phyloP scores from a whole-genome alignment of 305 asterid genomes.

The Solanum hybrid region DNA sequence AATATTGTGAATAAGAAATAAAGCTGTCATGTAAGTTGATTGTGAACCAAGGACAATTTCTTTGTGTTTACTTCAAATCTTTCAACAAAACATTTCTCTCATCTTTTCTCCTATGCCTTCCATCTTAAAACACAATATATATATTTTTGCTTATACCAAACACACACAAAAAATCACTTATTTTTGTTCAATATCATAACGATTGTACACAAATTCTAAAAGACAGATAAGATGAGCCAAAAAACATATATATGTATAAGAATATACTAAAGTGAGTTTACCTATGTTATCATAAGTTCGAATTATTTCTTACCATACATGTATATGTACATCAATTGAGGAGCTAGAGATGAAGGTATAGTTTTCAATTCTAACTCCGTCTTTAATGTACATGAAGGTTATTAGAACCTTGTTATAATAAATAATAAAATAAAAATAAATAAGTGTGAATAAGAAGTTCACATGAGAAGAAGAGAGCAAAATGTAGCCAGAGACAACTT shows the following conservation, averaged over 20 bases:
- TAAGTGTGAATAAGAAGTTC: neutral
- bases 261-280: neutral
- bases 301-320: neutral
- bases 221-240: neutral
- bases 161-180: no score
- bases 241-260: neutral
- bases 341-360: neutral
- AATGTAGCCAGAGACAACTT: neutral
- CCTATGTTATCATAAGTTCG: neutral
- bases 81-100: neutral
- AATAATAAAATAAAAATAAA: neutral
- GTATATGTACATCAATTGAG: neutral
- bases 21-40: neutral
- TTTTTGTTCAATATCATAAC: neutral
- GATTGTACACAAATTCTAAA: neutral
- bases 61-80: neutral
- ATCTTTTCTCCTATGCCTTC: neutral
- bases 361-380: neutral
- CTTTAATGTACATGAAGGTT: neutral
- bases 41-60: neutral
- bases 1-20: neutral
- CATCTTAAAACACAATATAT: neutral
- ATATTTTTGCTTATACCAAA: no score
- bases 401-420: neutral
- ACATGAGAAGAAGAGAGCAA: conserved; percentile 9